Base-by-base conservation (phyloP, 2,329 filamentous ascomycete species). In the Colletotrichum horii region DNA sequence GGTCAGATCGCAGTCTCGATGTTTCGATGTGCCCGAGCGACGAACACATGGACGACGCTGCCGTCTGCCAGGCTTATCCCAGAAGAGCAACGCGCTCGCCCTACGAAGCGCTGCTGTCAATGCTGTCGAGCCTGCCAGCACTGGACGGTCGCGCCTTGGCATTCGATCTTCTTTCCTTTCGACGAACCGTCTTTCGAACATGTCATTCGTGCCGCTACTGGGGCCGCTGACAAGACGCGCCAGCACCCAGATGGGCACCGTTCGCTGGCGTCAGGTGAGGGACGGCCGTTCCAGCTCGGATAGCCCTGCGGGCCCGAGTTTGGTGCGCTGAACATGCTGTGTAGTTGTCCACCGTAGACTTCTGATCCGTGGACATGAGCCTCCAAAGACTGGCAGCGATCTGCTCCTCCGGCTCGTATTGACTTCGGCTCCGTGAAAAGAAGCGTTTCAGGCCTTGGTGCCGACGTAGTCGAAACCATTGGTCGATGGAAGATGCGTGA, bases 1-100 rank as follows among this genome's bases (percentile, higher is more conserved):
- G 69, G 56, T 58, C 70, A 75, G 55, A 32, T 64, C 58, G 56
- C 58, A 43, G 70, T 73, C 69, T 76, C 74, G 65, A 66, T 56
- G 70, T 73, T 74, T 76, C 74, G 65, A 66, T 56, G 16, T 26
- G 65, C 48, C 70, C 70, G 66, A 76, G 70, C 70, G 74, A 68
- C 28, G 56, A 72, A 68, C 64, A 36, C 73, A 64, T 68, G 34
- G 43, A 52, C 64, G 36, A 26, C 36, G 61, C n/a, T 60, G 68
- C 32, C 62, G n/a, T 8, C 22, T 69, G 19, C 36, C 36, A 66
- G 67, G 55, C 24, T 15, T 32, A 52, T 34, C 56, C 67, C 26
- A 52, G 26, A 34, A 34, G 26, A 62, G 67, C 36, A 28, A 66
- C 36, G 12, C 34, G 19, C 8, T 52, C 38, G 24, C 32, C 32